Evolutionary conservation across 768 basidiomycete species (phyloP).

Genomic region (Pulveroboletus ravenelii): DNA sequence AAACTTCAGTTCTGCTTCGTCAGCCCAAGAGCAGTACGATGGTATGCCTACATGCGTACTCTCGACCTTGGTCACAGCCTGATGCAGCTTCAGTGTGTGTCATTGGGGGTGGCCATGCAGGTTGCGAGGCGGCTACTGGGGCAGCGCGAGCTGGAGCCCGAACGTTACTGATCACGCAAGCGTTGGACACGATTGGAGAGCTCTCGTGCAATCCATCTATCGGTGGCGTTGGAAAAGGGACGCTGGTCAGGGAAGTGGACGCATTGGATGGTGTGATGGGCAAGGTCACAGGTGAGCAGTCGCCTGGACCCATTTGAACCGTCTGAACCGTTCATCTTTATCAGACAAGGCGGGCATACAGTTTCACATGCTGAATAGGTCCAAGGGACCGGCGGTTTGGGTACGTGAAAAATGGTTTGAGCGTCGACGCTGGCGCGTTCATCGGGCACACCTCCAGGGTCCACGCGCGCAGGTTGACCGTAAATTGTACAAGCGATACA

Average conservation of each 20-base stretch:
- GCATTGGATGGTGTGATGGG: constrained; percentile 88
- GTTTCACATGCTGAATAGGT: constrained; percentile 79
- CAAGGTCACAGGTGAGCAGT: constrained; percentile 61
- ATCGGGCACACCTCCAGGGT: constrained; percentile 46
- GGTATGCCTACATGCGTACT: constrained; percentile 12
- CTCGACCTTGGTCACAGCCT: constrained; percentile 27
- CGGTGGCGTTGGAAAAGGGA: constrained; percentile 90
- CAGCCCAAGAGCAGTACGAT: constrained; percentile 17
- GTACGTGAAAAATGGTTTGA: constrained; percentile 38
- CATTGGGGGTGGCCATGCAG: constrained; percentile 91
- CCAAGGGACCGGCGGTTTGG: constrained; percentile 88
- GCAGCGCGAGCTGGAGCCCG: constrained; percentile 79
- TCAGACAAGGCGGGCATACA: constrained; percentile 85
- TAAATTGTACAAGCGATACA: constrained; percentile 74
- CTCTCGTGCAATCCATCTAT: constrained; percentile 91
- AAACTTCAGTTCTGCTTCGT: not conserved
- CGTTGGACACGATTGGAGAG: constrained; percentile 72
- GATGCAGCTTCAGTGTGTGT: constrained; percentile 60
- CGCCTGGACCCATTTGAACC: not conserved
- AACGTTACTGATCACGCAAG: constrained; percentile 80
- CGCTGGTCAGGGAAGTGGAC: constrained; percentile 85
- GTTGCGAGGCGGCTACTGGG: constrained; percentile 87
- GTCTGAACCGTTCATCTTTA: not conserved
- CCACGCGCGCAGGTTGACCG: constrained; percentile 88
- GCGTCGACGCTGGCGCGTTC: not conserved